Conservation (phyloP, 2,329 filamentous ascomycete species). For the Aspergillus texensis region DNA sequence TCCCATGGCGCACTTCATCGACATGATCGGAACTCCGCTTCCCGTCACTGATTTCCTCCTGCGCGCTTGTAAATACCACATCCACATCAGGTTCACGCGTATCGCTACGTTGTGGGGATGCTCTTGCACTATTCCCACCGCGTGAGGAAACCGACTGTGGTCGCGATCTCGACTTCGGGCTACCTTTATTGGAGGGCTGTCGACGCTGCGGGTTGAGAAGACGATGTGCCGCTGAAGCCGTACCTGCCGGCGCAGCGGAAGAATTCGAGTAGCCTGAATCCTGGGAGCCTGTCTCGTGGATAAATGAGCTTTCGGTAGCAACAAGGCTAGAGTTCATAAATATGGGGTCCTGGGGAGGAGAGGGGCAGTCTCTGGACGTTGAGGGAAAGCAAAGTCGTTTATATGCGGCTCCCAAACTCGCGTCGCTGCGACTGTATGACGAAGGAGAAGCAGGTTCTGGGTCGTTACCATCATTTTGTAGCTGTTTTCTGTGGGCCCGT, state of each 20-base stretch:
- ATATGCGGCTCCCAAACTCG: conserved; percentile 7
- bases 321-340: conserved; percentile 16
- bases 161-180: conserved; percentile 20
- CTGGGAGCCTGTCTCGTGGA: conserved; percentile 25
- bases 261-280: conserved; percentile 17
- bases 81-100: conserved; percentile 24
- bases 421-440: conserved; percentile 14
- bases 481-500: conserved; percentile 42
- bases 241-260: conserved; percentile 29
- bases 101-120: conserved; percentile 14
- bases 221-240: conserved; percentile 25
- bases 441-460: conserved; percentile 12
- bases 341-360: conserved; percentile 20
- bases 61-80: conserved; percentile 32
- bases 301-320: conserved; percentile 27
- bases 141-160: conserved; percentile 18
- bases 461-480: conserved; percentile 38
- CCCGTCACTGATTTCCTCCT: conserved; percentile 29
- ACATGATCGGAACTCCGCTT: conserved; percentile 37
- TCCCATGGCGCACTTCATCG: conserved; percentile 29
- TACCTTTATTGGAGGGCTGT: conserved; percentile 11
- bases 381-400: conserved; percentile 15
- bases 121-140: conserved; percentile 10
- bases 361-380: conserved; percentile 16
- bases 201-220: conserved; percentile 24